A percentile compares a stretch with the other conserved stretches of the same genome.
Evolutionary conservation across 371 early-diverging fungal species (phyloP).

Genomic region (Gilbertella persicaria): DNA sequence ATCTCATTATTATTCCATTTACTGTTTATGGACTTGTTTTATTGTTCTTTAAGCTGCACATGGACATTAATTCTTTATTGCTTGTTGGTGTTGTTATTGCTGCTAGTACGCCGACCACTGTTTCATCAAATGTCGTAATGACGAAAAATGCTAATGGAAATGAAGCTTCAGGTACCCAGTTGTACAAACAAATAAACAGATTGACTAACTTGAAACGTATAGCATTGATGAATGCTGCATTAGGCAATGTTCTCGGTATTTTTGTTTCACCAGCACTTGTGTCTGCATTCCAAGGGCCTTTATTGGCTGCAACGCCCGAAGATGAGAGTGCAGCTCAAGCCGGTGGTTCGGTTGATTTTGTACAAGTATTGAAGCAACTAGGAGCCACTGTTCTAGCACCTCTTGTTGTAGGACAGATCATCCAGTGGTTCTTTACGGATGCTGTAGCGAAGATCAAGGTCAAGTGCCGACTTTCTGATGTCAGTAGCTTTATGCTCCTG

Average conservation of each 20-base stretch:
- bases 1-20: slow-evolving; percentile 64
- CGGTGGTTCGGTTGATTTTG: slow-evolving; percentile 52
- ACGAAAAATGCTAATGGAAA: slow-evolving; percentile 74
- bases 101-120: slow-evolving; percentile 74
- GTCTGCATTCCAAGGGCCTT: slow-evolving; percentile 38
- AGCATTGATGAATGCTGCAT: slow-evolving; percentile 72
- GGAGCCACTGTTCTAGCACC: slow-evolving; percentile 67
- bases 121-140: slow-evolving; percentile 81
- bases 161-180: slow-evolving; percentile 56
- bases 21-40: slow-evolving; percentile 63
- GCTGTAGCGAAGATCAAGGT: slow-evolving; percentile 52
- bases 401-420: slow-evolving; percentile 65
- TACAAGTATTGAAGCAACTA: slow-evolving; percentile 58
- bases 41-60: slow-evolving; percentile 46
- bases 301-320: slow-evolving; percentile 44
- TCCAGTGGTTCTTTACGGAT: slow-evolving; percentile 60
- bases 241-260: slow-evolving; percentile 76
- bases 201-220: background rate
- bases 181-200: background rate
- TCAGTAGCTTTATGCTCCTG: slow-evolving; percentile 63
- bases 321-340: slow-evolving; percentile 39
- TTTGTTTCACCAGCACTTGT: slow-evolving; percentile 70
- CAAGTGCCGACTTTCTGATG: slow-evolving; percentile 56
- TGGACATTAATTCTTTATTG: slow-evolving; percentile 56
- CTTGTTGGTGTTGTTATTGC: slow-evolving; percentile 71